Evolutionary conservation across 495 filamentous ascomycete species (phyloP), one percentile per base, ranked within the genome.

Genomic region (Neurospora pannonica): DNA sequence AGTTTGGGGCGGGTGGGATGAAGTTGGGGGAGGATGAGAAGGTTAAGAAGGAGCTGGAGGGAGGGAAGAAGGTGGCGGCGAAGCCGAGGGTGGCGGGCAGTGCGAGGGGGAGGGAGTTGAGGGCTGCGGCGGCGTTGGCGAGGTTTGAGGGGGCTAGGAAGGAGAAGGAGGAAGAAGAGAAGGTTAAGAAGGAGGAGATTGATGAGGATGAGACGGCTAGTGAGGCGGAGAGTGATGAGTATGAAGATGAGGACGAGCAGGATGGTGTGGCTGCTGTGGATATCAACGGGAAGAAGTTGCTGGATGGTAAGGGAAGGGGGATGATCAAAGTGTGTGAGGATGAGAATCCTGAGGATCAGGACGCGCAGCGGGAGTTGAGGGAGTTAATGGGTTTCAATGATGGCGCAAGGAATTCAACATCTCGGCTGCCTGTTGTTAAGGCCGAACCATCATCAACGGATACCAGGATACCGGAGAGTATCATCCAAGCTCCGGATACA

Each of bases 81-180:
- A 94, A 92, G 75, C 93, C 93, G 0, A 86, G 89, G 73, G 91
- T 94, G 17, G 93, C 93, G 9, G 84, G 84, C 17, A 94, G 91
- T 77, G 86, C 85, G 38, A 82, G 93, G 71, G 93, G 93, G 1
- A 83, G 93, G 73, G 93, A 95, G 71, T 80, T 95, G 19, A 85
- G 93, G 75, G 93, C 92, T 36, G 92, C 90, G 17, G 93, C 93
- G 48, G 93, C 93, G 6, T 76, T 95, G 74, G 91, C 90, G 24
- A 87, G 93, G 75, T 93, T 95, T 71, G 91, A 92, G 38, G 80
- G 85, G 69, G 81, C 83, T 72, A 86, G 86, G 81, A 86, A 88
- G 74, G 78, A 83, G 75, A 82, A 84, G 73, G 77, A 83, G 46
- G 75, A 73, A 8, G 80, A 78, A 73, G 77, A 8, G 28, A 34